Conservation (phyloP, 176 grass and related monocot genomes). For the Aegilops bicornis region DNA sequence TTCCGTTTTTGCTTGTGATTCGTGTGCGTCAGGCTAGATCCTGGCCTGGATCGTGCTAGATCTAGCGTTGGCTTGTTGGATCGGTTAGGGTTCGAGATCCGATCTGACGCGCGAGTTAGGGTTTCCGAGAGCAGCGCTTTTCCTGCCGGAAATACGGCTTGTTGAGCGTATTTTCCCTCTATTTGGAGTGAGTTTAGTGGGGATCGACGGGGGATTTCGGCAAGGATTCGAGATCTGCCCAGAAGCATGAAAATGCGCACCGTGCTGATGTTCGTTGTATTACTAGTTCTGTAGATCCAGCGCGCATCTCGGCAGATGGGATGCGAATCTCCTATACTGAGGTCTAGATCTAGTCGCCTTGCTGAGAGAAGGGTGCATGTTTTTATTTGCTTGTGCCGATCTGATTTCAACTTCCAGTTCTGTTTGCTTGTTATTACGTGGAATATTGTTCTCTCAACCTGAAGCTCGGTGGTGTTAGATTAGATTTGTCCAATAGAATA, state of each 20-base stretch:
- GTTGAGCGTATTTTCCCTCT: too few species aligned
- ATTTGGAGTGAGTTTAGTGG: neutral
- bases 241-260: neutral
- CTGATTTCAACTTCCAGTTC: neutral
- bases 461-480: neutral
- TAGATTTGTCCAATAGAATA: neutral
- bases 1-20: neutral
- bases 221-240: neutral
- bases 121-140: neutral
- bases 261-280: neutral
- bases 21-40: neutral
- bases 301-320: neutral
- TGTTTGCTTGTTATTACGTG: neutral
- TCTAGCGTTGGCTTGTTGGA: neutral
- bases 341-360: slow-evolving; percentile 4
- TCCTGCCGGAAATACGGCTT: neutral
- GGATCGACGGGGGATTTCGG: neutral
- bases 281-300: neutral
- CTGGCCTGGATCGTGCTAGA: neutral
- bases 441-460: neutral
- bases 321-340: too few species aligned
- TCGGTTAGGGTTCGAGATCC: neutral
- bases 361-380: neutral
- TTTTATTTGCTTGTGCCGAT: neutral
- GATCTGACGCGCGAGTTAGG: neutral